Evolutionary conservation across 2,329 filamentous ascomycete genomes (phyloP).

Genomic region (Aspergillus brasiliensis): DNA sequence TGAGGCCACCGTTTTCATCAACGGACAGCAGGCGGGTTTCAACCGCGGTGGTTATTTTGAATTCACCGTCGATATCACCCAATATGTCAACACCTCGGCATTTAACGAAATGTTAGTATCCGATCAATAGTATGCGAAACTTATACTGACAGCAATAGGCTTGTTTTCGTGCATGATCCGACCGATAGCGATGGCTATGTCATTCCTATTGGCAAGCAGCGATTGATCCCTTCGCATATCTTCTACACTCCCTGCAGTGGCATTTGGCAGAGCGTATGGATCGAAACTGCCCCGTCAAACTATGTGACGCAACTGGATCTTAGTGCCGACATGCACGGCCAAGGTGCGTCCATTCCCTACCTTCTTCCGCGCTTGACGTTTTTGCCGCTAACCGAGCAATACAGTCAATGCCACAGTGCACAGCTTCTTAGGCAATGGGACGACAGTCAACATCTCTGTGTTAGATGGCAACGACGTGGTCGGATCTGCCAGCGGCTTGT

Average conservation of each 20-base stretch:
- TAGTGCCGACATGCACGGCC: constrained; percentile 58
- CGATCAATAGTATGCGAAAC: background rate
- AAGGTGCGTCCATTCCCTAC: constrained; percentile 40
- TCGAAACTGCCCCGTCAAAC: constrained; percentile 62
- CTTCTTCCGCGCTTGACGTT: background rate
- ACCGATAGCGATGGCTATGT: constrained; percentile 60
- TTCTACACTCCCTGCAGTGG: constrained; percentile 73
- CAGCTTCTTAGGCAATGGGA: constrained; percentile 43
- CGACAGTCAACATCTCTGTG: constrained; percentile 43
- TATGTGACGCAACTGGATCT: constrained; percentile 64
- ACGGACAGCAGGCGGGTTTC: constrained; percentile 54
- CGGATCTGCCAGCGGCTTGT: constrained; percentile 47
- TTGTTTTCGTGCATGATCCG: constrained; percentile 68
- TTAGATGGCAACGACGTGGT: constrained; percentile 45
- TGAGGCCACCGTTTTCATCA: constrained; percentile 59
- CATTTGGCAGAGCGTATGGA: constrained; percentile 75
- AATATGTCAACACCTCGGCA: constrained; percentile 42
- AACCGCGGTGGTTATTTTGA: constrained; percentile 65
- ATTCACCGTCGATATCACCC: constrained; percentile 63
- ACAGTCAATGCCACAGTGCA: constrained; percentile 60
- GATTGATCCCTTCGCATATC: constrained; percentile 55
- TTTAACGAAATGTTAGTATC: constrained; percentile 57
- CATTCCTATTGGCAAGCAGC: constrained; percentile 69
- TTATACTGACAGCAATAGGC: constrained; percentile 39
- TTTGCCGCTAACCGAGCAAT: background rate